Evolutionary conservation across 2,329 filamentous ascomycete species (phyloP), one percentile per base, ranked within the genome.

Genomic region (Penicillium sp.): DNA sequence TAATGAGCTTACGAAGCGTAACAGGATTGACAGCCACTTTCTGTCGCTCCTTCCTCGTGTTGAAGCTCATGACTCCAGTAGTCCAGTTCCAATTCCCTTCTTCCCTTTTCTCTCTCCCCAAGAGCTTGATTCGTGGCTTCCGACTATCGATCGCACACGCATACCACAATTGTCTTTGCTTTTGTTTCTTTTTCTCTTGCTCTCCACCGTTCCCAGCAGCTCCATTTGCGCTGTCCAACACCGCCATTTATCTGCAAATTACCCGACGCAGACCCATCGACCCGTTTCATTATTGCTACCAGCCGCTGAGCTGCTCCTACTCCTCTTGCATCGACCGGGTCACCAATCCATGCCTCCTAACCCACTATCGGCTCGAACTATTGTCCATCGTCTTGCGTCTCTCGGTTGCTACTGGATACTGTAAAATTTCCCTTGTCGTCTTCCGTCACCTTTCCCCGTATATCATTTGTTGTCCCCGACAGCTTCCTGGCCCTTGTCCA

Each of bases 311-410:
- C 38, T 48, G n/a, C 7, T 21, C 29, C n/a, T 7, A 26, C 38
- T 21, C 49, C 52, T 60, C 49, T 51, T 47, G 45, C 58, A 63
- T 57, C 56, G 47, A 63, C 54, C 56, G 47, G 48, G 58, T 60
- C 26, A 45, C 60, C 55, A 62, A 64, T 62, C 60, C 45, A 66
- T 64, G 62, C 61, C 59, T 61, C 35, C 38, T 46, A 62, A 45
- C 57, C 57, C 46, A 58, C 56, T 30, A 44, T 46, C 62, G 51
- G 48, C 26, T 19, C 56, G 51, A 46, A 50, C 53, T 19, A 30
- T 38, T 46, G 44, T 54, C 57, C 56, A 38, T 49, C 31, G 38
- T 60, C 45, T 52, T 56, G 55, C 47, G 52, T 57, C 51, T 50
- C 58, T 57, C 46, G 26, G 53, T 44, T 45, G 41, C 15, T 23